Evolutionary conservation across 1,284 basidiomycete species (phyloP), one percentile per base, ranked within the genome.

Genomic region (Trichosporon asahii): DNA sequence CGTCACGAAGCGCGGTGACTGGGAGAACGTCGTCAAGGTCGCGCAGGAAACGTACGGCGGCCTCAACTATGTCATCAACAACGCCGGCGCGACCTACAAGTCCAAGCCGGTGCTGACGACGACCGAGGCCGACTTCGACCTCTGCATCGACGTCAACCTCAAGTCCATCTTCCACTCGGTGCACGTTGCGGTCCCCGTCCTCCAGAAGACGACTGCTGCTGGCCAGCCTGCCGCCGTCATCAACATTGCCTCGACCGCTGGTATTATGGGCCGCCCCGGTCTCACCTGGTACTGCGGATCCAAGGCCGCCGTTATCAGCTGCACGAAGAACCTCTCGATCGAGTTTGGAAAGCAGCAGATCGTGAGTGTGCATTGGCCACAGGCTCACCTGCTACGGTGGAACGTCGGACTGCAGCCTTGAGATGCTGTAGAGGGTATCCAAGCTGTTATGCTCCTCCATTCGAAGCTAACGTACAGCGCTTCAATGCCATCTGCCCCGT

Each of bases 401-500:
- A 9, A 33, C 11, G 3, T 37, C 14, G 31, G 31, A 5, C 40
- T n/a, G 18, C 9, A 44, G 18, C 40, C 8, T 6, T n/a, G 18
- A 18, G 5, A 18, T 11, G 6, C 18, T 44, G 15, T 7, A 18
- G 15, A 44, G 15, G 4, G 15, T 4, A n/a, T n/a, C 15, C 40
- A 3, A 44, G 40, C 15, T 44, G 40, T n/a, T 18, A 18, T n/a
- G 12, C 15, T 9, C 11, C 31, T 33, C 40, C 11, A 18, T n/a
- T n/a, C 12, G 40, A 3, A 44, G 37, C 67, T 65, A 21, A 63
- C 60, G 18, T 8, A 21, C 65, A 69, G 68, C 72, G 72, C 66
- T 73, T 73, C 67, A 73, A 73, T 60, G 69, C 72, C 66, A 66
- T 73, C 64, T 67, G 67, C 65, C 72, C 72, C n/a, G 72, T 73